Conservation (phyloP, 1,139 yeast genomes). For the Pichia sp. region DNA sequence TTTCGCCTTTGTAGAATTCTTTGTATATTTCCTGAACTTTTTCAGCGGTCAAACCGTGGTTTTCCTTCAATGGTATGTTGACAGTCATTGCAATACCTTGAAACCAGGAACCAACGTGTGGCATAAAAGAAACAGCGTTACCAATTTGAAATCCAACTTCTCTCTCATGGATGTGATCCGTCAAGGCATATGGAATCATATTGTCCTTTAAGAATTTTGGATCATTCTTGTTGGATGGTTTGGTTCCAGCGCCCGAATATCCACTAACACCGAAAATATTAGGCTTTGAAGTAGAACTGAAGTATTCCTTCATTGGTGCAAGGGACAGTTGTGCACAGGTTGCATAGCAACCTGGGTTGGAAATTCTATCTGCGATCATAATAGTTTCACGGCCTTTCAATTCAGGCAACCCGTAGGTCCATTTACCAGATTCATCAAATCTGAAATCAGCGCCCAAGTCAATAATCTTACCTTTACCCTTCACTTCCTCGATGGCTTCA, state of each 20-base stretch:
- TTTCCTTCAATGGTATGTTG: constrained; percentile 75
- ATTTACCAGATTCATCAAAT: constrained; percentile 79
- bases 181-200: constrained; percentile 89
- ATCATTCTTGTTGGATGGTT: constrained; percentile 96
- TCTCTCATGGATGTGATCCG: constrained; percentile 94
- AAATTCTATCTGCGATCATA: constrained; percentile 72
- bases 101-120: constrained; percentile 99
- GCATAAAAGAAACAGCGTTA: constrained; percentile 77
- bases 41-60: constrained; percentile 58
- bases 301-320: constrained; percentile 67
- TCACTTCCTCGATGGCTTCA: constrained; percentile 76
- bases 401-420: constrained; percentile 93
- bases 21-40: constrained; percentile 83
- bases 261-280: constrained; percentile 94
- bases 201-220: constrained; percentile 67
- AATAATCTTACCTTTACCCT: constrained; percentile 66
- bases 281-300: constrained; percentile 55
- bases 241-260: constrained; percentile 98
- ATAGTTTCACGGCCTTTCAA: constrained; percentile 62
- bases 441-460: constrained; percentile 96
- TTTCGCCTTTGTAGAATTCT: constrained; percentile 84
- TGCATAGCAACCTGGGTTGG: constrained; percentile 98
- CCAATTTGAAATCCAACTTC: constrained; percentile 85
- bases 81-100: constrained; percentile 95
- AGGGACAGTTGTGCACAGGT: constrained; percentile 95